Conservation (phyloP, 768 basidiomycete genomes). For the Boletus tomentosulus region DNA sequence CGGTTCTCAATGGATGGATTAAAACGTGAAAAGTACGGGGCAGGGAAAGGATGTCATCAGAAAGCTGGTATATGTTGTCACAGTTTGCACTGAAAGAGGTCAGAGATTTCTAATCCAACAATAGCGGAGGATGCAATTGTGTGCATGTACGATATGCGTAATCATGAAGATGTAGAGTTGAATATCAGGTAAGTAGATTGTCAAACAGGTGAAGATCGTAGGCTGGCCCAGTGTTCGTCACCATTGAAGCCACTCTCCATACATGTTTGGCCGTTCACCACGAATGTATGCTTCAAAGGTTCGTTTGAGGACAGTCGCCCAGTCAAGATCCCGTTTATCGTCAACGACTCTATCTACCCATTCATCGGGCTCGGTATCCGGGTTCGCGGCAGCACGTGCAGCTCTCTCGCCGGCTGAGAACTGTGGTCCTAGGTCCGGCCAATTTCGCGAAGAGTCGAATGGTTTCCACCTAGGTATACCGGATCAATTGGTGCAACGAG, state of each 20-base stretch:
- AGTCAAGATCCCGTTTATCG: conserved; percentile 80
- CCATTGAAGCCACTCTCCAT: conserved; percentile 77
- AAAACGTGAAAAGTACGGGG: conserved; percentile 18
- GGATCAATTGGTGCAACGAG: neutral
- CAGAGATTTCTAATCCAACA: conserved; percentile 30
- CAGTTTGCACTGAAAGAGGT: conserved; percentile 23
- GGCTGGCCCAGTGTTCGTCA: conserved; percentile 16
- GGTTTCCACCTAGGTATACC: conserved; percentile 78
- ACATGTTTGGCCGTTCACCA: conserved; percentile 92
- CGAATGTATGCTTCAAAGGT: conserved; percentile 92
- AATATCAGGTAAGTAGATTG: conserved; percentile 31
- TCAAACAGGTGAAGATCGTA: conserved; percentile 12
- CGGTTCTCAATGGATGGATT: conserved; percentile 17
- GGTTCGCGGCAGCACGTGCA: conserved; percentile 46
- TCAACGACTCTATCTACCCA: conserved; percentile 45
- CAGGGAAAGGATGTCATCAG: conserved; percentile 26
- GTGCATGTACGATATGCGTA: conserved; percentile 26
- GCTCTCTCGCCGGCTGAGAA: conserved; percentile 74
- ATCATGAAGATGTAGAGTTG: conserved; percentile 19
- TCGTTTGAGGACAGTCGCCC: conserved; percentile 93
- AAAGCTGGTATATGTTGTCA: conserved; percentile 28
- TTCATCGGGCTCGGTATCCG: conserved; percentile 31
- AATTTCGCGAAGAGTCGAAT: conserved; percentile 90
- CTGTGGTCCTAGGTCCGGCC: conserved; percentile 84
- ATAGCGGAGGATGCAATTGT: conserved; percentile 25